A percentile compares a stretch with the other conserved stretches of the same genome.
Conservation (phyloP, 106 monocot genomes). For the Dendrobium chrysotoxum region DNA sequence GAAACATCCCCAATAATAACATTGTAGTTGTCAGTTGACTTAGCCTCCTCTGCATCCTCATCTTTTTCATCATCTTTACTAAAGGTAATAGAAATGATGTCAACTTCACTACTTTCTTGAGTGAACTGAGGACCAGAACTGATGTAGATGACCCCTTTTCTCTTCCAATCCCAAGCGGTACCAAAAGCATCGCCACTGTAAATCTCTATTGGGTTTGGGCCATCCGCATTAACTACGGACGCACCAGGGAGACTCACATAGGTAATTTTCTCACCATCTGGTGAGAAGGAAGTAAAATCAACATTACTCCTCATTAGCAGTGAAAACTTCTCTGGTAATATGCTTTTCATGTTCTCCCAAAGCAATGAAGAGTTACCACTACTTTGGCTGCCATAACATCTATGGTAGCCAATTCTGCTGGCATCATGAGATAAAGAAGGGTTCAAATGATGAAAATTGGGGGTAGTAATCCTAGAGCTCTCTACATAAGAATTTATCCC, state of each 20-base stretch:
- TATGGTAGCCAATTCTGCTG: conserved; percentile 58
- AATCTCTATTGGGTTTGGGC: conserved; percentile 36
- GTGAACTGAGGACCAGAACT: too few relatives aligned
- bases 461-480: conserved; percentile 44
- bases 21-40: too few relatives aligned
- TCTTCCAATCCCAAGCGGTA: too few relatives aligned
- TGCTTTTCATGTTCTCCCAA: conserved; percentile 62
- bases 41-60: too few relatives aligned
- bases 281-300: conserved; percentile 82
- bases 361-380: conserved; percentile 30
- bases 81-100: conserved; percentile 59
- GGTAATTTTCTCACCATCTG: too few relatives aligned
- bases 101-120: conserved; percentile 55
- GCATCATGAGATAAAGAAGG: conserved; percentile 71
- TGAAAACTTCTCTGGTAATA: conserved; percentile 23
- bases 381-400: conserved; percentile 63
- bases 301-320: conserved; percentile 77
- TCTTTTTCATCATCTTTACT: conserved; percentile 18
- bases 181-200: conserved; percentile 52
- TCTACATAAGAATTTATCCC: conserved; percentile 34
- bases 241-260: conserved; percentile 61
- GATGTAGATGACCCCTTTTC: too few relatives aligned
- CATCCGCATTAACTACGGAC: conserved; percentile 62
- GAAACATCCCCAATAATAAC: too few relatives aligned
- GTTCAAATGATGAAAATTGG: conserved; percentile 88